A percentile compares a stretch with the other conserved stretches of the same genome.
These are phyloP conservation scores for Candida pini DNA, from an alignment of 805 yeast genomes.

Conservation along the genomic window DNA sequence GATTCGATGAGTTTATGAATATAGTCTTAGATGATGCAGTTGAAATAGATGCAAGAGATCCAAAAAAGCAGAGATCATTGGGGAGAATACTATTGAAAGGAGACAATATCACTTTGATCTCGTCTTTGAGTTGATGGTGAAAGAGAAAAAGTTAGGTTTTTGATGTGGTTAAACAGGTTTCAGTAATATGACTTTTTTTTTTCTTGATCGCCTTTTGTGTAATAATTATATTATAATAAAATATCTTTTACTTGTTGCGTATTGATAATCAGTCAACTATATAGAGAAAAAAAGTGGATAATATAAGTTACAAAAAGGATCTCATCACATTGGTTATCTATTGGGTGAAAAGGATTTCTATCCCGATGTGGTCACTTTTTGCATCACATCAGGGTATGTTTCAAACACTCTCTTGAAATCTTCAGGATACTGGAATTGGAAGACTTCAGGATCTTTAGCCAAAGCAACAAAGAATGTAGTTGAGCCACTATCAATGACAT, in stretches of 20 bases:
- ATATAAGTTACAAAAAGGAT: no score
- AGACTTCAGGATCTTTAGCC: constrained; percentile 79
- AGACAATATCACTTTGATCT: constrained; percentile 82
- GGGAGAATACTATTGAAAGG: constrained; percentile 86
- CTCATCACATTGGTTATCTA: no score
- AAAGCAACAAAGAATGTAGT: constrained; percentile 77
- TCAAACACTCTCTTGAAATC: constrained; percentile 40
- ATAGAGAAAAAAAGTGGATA: no score
- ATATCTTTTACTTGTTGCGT: no score
- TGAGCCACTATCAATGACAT: constrained; percentile 70
- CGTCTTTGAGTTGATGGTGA: constrained; percentile 21
- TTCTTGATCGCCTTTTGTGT: no score
- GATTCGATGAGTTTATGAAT: constrained; percentile 98
- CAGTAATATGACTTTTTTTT: no score
- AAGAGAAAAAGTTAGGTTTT: not conserved
- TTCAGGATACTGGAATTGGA: constrained; percentile 65
- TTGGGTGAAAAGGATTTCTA: no score
- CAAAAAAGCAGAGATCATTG: constrained; percentile 38
- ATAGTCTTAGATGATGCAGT: constrained; percentile 53
- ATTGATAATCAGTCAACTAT: no score
- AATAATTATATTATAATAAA: no score
- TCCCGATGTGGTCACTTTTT: no score
- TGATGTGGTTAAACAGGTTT: not conserved
- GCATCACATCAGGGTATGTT: constrained; percentile 42
- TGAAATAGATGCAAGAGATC: constrained; percentile 52